Percentiles rank a stretch among this genome's conserved stretches.
These are phyloP conservation scores for Monilinia polystroma DNA, from an alignment of 2,329 filamentous ascomycete genomes.

Conservation along the genomic window DNA sequence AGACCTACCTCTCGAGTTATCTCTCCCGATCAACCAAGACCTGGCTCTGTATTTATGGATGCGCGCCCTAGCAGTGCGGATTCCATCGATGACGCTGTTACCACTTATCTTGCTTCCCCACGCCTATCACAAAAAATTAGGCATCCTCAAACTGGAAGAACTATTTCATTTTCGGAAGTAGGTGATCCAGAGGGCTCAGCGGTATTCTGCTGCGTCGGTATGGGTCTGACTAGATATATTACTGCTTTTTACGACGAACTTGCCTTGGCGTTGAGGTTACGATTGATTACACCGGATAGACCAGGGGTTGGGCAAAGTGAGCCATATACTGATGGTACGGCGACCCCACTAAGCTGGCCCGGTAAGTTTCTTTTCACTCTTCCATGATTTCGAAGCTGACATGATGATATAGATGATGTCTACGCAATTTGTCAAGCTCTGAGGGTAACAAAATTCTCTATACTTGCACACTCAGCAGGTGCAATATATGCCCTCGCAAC, in stretches of 20 bases:
- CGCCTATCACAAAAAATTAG: conserved; percentile 84
- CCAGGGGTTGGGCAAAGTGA: conserved; percentile 94
- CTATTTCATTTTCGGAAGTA: conserved; percentile 95
- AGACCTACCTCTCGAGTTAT: conserved; percentile 37
- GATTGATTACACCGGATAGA: conserved; percentile 89
- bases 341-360: conserved; percentile 90
- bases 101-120: conserved; percentile 78
- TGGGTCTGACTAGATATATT: conserved; percentile 94
- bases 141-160: conserved; percentile 80
- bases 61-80: conserved; percentile 77
- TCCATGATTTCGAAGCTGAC: conserved; percentile 33
- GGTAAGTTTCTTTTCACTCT: conserved; percentile 53
- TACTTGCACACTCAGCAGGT: conserved; percentile 92
- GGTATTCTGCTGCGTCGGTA: conserved; percentile 94
- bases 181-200: conserved; percentile 88
- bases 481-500: conserved; percentile 98
- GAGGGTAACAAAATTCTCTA: conserved; percentile 93
- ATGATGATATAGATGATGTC: conserved; percentile 62
- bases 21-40: conserved; percentile 35
- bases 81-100: conserved; percentile 84
- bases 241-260: conserved; percentile 97
- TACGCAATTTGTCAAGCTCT: conserved; percentile 89
- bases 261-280: conserved; percentile 80
- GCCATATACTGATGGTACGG: conserved; percentile 74
- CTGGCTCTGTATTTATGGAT: conserved; percentile 48